Conservation (phyloP, 176 grass and related monocot genomes). For the Avena sativa region DNA sequence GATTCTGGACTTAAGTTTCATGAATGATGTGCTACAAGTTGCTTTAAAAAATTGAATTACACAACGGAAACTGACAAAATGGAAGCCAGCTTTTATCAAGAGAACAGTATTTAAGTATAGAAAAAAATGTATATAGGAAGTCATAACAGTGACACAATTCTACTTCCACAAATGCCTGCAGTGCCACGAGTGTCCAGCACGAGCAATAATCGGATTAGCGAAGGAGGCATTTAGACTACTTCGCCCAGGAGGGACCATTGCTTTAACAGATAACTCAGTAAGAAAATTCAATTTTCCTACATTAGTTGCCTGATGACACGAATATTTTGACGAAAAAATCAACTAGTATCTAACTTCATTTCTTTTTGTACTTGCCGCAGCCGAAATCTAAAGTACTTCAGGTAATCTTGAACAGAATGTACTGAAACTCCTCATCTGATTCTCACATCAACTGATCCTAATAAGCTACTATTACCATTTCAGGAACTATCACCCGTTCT, state of each 20-base stretch:
- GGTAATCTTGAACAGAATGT: constrained; percentile 42
- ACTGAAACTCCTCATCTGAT: neutral
- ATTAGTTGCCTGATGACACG: neutral
- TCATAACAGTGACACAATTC: neutral
- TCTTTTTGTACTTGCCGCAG: constrained; percentile 45
- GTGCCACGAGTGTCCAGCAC: constrained; percentile 86
- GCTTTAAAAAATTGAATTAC: neutral
- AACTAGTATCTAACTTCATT: constrained; percentile 18
- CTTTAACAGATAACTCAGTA: constrained; percentile 88
- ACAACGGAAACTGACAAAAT: neutral
- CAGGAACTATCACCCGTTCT: constrained; percentile 82
- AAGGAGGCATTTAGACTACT: constrained; percentile 79
- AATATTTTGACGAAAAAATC: neutral
- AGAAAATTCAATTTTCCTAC: constrained; percentile 7
- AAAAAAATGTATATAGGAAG: neutral
- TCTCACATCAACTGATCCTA: neutral
- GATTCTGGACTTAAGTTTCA: neutral
- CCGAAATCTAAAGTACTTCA: constrained; percentile 91
- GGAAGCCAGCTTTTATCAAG: constrained; percentile 8
- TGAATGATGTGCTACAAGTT: neutral
- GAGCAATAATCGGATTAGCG: constrained; percentile 60
- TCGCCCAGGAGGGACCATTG: constrained; percentile 73
- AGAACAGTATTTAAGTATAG: neutral
- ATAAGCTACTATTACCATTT: neutral
- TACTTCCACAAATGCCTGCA: constrained; percentile 28